Percentiles rank a stretch among this genome's conserved stretches.
These are phyloP conservation scores for Diphasiastrum complanatum DNA, from an alignment of 83 land plant genomes.

Conservation along the genomic window DNA sequence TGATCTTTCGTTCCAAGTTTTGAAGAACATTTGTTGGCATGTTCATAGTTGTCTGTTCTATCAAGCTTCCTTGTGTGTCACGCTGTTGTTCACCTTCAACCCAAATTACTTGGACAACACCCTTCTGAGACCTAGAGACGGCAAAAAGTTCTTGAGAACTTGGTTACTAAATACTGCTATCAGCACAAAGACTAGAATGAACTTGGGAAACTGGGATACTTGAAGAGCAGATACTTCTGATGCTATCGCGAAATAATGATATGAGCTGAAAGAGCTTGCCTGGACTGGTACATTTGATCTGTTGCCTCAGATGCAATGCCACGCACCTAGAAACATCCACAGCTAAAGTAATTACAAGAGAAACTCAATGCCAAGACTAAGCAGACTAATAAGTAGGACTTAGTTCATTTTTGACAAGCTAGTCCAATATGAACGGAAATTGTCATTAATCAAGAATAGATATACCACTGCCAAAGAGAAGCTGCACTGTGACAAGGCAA, in stretches of 20 bases:
- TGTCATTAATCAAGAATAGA: too few species aligned
- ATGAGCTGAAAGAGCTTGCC: too few species aligned
- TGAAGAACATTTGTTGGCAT: neutral
- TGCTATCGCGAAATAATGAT: neutral
- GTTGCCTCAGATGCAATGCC: slow-evolving; percentile 24
- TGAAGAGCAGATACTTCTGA: neutral
- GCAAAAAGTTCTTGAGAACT: slow-evolving; percentile 12
- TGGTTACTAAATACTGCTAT: neutral
- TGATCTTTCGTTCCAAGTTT: slow-evolving; percentile 14
- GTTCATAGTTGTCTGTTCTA: slow-evolving; percentile 1
- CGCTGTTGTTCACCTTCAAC: slow-evolving; percentile 16
- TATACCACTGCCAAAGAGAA: slow-evolving; percentile 30
- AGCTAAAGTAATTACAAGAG: neutral
- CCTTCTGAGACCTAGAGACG: slow-evolving; percentile 29
- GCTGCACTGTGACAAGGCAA: slow-evolving; percentile 29
- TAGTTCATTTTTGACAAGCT: slow-evolving; percentile 6
- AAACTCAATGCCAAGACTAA: neutral
- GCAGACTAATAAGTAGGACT: neutral
- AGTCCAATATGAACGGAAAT: neutral
- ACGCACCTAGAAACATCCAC: slow-evolving; percentile 22
- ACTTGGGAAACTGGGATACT: neutral
- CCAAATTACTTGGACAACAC: slow-evolving; percentile 31
- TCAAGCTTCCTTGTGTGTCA: neutral
- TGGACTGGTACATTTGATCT: slow-evolving; percentile 35
- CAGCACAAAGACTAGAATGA: too few species aligned